Evolutionary conservation across 1,284 basidiomycete genomes (phyloP), one percentile per base, ranked within the genome.

Genomic region (Uromyces viciae-fabae): DNA sequence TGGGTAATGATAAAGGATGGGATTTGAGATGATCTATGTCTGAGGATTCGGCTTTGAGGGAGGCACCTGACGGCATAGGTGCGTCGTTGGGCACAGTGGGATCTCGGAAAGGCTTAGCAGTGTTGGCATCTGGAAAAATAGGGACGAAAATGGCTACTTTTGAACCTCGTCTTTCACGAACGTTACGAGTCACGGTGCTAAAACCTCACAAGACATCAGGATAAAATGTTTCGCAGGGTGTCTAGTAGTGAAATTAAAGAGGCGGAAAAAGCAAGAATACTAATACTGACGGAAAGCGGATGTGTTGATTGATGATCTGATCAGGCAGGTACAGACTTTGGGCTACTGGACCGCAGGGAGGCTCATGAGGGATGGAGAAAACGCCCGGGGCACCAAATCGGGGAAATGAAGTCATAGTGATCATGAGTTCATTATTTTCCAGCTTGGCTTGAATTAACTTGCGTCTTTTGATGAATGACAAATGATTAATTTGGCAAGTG

Each of bases 91-190:
- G 94, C 82, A 97, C 92, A 33, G 92, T 91, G 14, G 93, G 92
- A 85, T 98, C 95, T 72, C 95, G 89, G 86, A 98, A 98, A 3
- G 95, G 95, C 42, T 89, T 88, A 4, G 93, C 93, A 0, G 96
- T 99, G 75, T 92, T 90, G 75, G 90, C 88, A 86, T 99, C 97
- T 81, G 94, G 89, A 87, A 91, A 99, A 83, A 99, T 88, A 17
- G 97, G 97, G 74, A 99, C 89, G 85, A 99, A 97, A 85, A 98
- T 98, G 28, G 93, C 92, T 31, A 98, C 95, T 86, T 98, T 97
- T 11, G 93, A 93, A 9, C 94, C 94, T 85, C 96, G 89, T 83
- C 97, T 89, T 82, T 90, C 89, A 83, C 97, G 90, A 85, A 99
- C 98, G 86, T 99, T 99, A 78, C 95, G 94, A 0, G 97, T 96